Base-by-base conservation (phyloP, 2,329 filamentous ascomycete species). In the Ciborinia camelliae region DNA sequence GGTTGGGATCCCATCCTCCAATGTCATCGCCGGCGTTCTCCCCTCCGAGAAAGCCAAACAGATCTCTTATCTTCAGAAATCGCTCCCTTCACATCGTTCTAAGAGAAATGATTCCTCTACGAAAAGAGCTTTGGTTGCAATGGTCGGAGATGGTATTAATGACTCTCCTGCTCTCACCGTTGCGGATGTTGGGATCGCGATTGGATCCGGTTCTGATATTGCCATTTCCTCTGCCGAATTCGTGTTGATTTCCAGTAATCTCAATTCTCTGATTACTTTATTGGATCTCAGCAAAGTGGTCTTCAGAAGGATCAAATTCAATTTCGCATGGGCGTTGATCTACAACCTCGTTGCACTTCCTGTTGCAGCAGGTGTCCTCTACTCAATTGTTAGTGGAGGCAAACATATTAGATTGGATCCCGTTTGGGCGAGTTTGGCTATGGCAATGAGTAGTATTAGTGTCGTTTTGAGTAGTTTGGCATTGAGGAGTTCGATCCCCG, bases 361-460 rank as follows among this genome's bases (percentile, higher is more conserved):
- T 0, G 79, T 90, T 54, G 87, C 88, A 0, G 88, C 87, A 0
- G 88, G 88, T 0, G 83, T 86, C 1, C 76, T 90, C 54, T 90
- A 86, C 75, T 84, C 86, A 2, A 68, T 88, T 54, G 81, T 80
- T 54, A 75, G 76, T 4, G 72, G 74, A 2, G 82, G 81, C 1
- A 74, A 75, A 37, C 89, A 90, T 73, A 77, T 92, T 26, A 79
- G 84, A 66, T 77, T 93, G 54, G 88, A 91, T 75, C 90, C 90
- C 0, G 90, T 90, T 1, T 97, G 93, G 93, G 94, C 93, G 6
- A 89, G 88, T 69, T 77, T 97, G 75, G 93, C 93, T 0, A 98
- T 97, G 94, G 94, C 94, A 32, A 77, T 93, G 76, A 97, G 92
- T 77, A 94, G 90, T 76, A 88, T 97, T 70, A 95, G 90, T 73